A percentile compares a stretch with the other conserved stretches of the same genome.
Conservation (phyloP, 2,329 filamentous ascomycete species). For the Metarhizium sp. region DNA sequence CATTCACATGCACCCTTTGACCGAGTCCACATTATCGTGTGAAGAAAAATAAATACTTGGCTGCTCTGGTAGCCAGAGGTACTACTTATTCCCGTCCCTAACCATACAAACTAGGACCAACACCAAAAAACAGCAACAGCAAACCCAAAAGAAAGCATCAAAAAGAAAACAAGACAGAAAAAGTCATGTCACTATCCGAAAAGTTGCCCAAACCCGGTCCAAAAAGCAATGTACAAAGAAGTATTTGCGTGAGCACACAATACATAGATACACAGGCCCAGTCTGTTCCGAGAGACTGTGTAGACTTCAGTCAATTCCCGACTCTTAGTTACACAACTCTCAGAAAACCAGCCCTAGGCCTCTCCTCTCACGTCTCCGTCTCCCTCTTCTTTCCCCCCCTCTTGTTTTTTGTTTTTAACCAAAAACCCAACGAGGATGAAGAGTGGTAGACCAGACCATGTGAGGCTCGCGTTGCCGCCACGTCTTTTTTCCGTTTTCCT, state of each 20-base stretch:
- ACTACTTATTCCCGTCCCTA: background rate
- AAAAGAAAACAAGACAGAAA: background rate
- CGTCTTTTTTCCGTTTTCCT: background rate
- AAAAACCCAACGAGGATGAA: background rate
- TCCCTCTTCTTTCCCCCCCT: background rate
- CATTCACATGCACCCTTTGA: too few relatives aligned
- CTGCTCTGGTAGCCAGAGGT: background rate
- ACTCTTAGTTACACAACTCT: background rate
- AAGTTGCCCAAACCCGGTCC: background rate
- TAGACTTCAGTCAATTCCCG: background rate
- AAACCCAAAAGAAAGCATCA: background rate
- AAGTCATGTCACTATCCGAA: background rate
- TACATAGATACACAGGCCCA: background rate
- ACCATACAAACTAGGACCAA: background rate
- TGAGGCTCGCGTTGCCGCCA: conserved; percentile 2
- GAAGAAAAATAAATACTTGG: background rate
- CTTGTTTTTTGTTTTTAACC: background rate
- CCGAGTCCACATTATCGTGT: background rate
- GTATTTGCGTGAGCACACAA: background rate
- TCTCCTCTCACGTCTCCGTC: background rate
- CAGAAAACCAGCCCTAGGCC: background rate
- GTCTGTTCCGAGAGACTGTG: background rate
- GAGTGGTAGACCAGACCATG: background rate
- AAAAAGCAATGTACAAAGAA: background rate
- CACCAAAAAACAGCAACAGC: background rate